phyloP scores from a whole-genome alignment of 306 rosid species.

The Benincasa hispida region DNA sequence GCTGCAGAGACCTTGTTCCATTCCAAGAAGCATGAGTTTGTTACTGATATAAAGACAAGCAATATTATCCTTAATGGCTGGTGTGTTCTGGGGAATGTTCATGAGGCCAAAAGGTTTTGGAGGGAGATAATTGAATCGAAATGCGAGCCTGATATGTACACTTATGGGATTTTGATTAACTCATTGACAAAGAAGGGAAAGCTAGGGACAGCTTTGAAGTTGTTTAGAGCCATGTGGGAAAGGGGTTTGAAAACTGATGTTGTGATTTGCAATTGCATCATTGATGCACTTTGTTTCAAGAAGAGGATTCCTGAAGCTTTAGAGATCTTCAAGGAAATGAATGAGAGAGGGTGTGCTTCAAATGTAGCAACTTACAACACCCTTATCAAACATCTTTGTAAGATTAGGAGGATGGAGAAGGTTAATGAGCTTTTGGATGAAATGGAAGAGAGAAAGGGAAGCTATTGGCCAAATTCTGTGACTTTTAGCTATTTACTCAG shows the following conservation, averaged over 20 bases:
- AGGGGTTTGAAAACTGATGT: slow-evolving; percentile 38
- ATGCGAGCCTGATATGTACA: slow-evolving; percentile 52
- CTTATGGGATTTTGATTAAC: slow-evolving; percentile 49
- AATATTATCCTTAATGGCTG: slow-evolving; percentile 70
- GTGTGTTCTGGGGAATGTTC: slow-evolving; percentile 61
- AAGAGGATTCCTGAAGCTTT: slow-evolving; percentile 71
- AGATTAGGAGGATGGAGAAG: slow-evolving; percentile 44
- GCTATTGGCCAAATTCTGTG: slow-evolving; percentile 41
- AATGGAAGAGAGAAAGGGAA: slow-evolving; percentile 43
- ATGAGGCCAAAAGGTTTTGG: slow-evolving; percentile 70
- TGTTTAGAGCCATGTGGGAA: slow-evolving; percentile 60
- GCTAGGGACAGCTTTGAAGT: slow-evolving; percentile 44
- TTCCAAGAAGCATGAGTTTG: slow-evolving; percentile 24
- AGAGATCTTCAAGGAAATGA: slow-evolving; percentile 45
- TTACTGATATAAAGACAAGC: slow-evolving; percentile 44
- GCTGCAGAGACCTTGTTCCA: slow-evolving; percentile 60
- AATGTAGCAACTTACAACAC: slow-evolving; percentile 62
- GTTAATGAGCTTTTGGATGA: slow-evolving; percentile 49
- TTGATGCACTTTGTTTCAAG: slow-evolving; percentile 82
- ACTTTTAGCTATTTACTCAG: slow-evolving; percentile 53
- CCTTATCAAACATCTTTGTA: slow-evolving; percentile 49
- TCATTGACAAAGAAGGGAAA: slow-evolving; percentile 68
- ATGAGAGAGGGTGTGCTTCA: slow-evolving; percentile 27
- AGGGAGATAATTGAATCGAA: slow-evolving; percentile 42
- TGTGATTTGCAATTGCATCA: slow-evolving; percentile 57